A percentile compares a stretch with the other conserved stretches of the same genome.
phyloP scores from a whole-genome alignment of 2,329 filamentous ascomycete genomes.

The Colletotrichum chrysophilum region DNA sequence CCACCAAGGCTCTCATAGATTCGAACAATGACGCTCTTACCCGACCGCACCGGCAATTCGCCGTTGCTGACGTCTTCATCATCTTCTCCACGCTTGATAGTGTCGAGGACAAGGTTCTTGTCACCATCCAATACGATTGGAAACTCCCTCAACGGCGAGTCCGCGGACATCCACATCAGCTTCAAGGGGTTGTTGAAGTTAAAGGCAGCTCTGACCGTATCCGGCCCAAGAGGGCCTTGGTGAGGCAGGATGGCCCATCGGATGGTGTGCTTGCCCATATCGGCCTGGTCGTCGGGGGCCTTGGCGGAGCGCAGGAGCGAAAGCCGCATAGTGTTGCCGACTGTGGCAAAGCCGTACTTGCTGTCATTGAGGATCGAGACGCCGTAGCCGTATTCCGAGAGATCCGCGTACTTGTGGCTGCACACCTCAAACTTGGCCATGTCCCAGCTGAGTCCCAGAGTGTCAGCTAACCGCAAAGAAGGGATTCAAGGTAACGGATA shows the following conservation, averaged over 20 bases:
- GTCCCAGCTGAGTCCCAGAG: slow-evolving; percentile 52
- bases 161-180: slow-evolving; percentile 10
- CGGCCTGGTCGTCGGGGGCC: slow-evolving; percentile 71
- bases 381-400: slow-evolving; percentile 72
- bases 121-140: slow-evolving; percentile 55
- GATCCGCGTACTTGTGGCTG: slow-evolving; percentile 76
- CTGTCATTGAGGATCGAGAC: slow-evolving; percentile 73
- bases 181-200: slow-evolving; percentile 71
- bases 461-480: rapidly evolving
- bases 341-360: slow-evolving; percentile 74
- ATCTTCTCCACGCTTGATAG: slow-evolving; percentile 66
- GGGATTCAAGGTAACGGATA: not conserved
- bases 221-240: slow-evolving; percentile 56
- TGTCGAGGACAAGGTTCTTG: slow-evolving; percentile 62
- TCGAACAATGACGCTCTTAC: slow-evolving; percentile 60
- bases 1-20: slow-evolving; percentile 71
- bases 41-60: not conserved
- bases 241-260: slow-evolving; percentile 73
- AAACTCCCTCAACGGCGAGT: slow-evolving; percentile 2
- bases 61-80: slow-evolving; percentile 39
- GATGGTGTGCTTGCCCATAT: slow-evolving; percentile 71
- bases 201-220: slow-evolving; percentile 66
- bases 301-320: slow-evolving; percentile 70
- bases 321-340: slow-evolving; percentile 71
- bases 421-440: slow-evolving; percentile 84